These are phyloP conservation scores for Neurospora sp. DNA, from an alignment of 495 filamentous ascomycete species.

Conservation along the genomic window DNA sequence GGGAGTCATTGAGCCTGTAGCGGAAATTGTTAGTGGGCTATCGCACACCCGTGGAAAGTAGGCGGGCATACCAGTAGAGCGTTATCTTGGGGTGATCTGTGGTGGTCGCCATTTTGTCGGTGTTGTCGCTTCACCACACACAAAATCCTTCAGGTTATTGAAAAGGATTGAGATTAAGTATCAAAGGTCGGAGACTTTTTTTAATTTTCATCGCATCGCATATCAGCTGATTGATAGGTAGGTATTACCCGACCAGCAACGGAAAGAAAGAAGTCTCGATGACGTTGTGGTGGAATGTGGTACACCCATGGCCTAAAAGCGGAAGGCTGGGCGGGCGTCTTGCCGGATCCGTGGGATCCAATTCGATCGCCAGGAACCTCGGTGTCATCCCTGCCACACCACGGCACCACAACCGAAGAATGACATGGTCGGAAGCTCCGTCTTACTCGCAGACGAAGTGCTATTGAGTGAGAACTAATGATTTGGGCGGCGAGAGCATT, in stretches of 20 bases:
- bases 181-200: background rate
- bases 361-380: background rate
- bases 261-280: background rate
- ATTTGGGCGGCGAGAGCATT: background rate
- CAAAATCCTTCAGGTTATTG: background rate
- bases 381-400: background rate
- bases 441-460: background rate
- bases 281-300: background rate
- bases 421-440: background rate
- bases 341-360: background rate
- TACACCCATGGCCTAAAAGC: background rate
- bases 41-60: too few relatives aligned
- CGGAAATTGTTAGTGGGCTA: background rate
- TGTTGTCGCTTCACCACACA: background rate
- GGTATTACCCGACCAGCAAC: background rate
- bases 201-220: background rate
- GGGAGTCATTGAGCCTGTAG: constrained; percentile 62
- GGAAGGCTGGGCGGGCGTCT: background rate
- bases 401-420: background rate
- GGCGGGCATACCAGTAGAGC: background rate
- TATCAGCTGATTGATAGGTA: background rate
- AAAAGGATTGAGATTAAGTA: background rate
- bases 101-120: background rate
- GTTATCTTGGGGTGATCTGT: constrained; percentile 2
- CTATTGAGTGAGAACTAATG: background rate